phyloP scores from a whole-genome alignment of 208 protist genomes.

The Crithidia bombi region DNA sequence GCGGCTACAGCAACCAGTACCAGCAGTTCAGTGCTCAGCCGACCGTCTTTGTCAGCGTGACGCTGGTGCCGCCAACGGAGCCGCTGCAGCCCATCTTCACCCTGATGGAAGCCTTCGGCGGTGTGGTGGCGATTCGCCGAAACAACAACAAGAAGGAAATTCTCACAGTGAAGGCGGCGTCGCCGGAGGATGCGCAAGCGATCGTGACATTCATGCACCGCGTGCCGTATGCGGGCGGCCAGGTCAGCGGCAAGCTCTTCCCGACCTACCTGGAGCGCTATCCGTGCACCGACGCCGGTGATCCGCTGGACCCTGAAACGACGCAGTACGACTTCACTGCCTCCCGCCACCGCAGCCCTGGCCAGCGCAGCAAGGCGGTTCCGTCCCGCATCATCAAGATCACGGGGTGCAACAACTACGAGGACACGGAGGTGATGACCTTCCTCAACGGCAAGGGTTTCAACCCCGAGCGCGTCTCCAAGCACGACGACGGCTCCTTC shows the following conservation, averaged over 20 bases:
- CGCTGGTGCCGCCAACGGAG: constrained; percentile 72
- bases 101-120: constrained; percentile 86
- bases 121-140: constrained; percentile 84
- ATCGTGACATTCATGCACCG: constrained; percentile 76
- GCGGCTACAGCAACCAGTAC: constrained; percentile 23
- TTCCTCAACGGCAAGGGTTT: constrained; percentile 83
- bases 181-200: constrained; percentile 73
- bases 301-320: constrained; percentile 72
- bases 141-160: constrained; percentile 92
- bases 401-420: constrained; percentile 74
- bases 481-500: constrained; percentile 80
- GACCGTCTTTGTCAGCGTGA: constrained; percentile 84
- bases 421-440: constrained; percentile 83
- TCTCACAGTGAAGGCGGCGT: constrained; percentile 86
- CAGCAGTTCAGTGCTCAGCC: constrained; percentile 38
- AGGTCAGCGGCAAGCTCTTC: constrained; percentile 87
- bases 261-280: constrained; percentile 84
- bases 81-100: constrained; percentile 85
- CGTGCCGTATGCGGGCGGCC: constrained; percentile 78
- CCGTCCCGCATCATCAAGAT: constrained; percentile 81
- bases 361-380: constrained; percentile 76
- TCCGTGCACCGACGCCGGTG: constrained; percentile 87
- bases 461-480: constrained; percentile 71
- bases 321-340: constrained; percentile 89
- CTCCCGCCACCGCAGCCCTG: constrained; percentile 85